These are phyloP conservation scores for Musa balbisiana DNA, from an alignment of 202 grass and related monocot species.

Conservation along the genomic window DNA sequence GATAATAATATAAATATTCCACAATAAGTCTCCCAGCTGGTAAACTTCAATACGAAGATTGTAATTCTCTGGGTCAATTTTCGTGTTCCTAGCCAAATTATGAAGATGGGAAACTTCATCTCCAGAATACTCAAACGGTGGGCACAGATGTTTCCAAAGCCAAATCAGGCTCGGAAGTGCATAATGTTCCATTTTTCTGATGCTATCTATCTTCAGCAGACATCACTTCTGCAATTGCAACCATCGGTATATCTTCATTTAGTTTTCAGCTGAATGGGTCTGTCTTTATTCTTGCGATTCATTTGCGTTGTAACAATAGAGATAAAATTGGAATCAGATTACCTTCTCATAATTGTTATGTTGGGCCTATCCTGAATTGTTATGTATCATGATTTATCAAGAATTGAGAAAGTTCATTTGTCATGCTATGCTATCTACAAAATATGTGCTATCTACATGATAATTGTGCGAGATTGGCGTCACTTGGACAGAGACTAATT, in stretches of 20 bases:
- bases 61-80: background rate
- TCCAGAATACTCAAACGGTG: background rate
- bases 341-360: background rate
- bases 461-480: no score
- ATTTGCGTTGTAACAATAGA: background rate
- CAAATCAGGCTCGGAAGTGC: background rate
- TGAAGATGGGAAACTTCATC: no score
- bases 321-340: background rate
- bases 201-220: background rate
- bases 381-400: no score
- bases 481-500: no score
- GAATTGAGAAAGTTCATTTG: no score
- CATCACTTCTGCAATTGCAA: no score
- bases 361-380: background rate
- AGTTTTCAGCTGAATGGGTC: background rate
- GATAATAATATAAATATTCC: constrained; percentile 42
- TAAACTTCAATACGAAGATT: background rate
- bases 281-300: background rate
- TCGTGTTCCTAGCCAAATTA: background rate
- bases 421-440: no score
- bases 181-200: background rate
- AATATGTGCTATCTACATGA: no score
- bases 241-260: background rate
- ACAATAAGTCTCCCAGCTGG: background rate
- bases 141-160: background rate